Conservation (phyloP, 2,329 filamentous ascomycete genomes). For the Lachnellula subtilissima region DNA sequence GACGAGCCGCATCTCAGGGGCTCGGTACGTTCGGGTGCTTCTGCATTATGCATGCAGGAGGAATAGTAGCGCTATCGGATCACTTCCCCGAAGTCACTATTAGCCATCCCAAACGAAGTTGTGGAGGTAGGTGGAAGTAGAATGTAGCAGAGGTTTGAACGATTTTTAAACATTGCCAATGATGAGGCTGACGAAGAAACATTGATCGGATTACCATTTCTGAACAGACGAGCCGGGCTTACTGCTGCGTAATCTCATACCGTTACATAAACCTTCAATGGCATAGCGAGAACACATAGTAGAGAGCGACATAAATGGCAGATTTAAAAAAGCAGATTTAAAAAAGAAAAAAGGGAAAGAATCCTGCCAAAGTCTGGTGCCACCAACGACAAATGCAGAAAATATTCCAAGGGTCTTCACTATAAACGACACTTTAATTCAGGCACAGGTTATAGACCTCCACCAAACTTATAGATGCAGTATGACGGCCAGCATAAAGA, state of each 20-base stretch:
- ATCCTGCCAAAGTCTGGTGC: too few relatives aligned
- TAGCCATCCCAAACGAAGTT: neutral
- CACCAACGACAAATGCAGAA: too few relatives aligned
- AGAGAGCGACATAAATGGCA: too few relatives aligned
- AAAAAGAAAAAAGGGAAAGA: too few relatives aligned
- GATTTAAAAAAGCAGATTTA: too few relatives aligned
- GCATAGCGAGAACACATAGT: too few relatives aligned
- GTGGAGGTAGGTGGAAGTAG: neutral
- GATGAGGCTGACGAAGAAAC: neutral
- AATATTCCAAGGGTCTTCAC: too few relatives aligned
- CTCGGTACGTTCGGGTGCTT: neutral
- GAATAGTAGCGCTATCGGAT: neutral
- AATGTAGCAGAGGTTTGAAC: neutral
- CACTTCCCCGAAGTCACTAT: neutral
- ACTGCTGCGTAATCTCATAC: neutral
- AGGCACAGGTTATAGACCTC: too few relatives aligned
- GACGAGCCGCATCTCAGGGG: neutral
- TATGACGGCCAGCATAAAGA: too few relatives aligned
- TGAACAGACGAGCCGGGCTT: neutral
- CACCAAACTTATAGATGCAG: too few relatives aligned
- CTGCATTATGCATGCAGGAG: neutral
- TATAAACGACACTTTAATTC: too few relatives aligned
- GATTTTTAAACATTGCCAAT: neutral
- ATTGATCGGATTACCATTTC: neutral
- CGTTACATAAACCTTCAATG: too few relatives aligned